Conservation (phyloP, 2,329 filamentous ascomycete genomes). For the Diaporthe humulicola region DNA sequence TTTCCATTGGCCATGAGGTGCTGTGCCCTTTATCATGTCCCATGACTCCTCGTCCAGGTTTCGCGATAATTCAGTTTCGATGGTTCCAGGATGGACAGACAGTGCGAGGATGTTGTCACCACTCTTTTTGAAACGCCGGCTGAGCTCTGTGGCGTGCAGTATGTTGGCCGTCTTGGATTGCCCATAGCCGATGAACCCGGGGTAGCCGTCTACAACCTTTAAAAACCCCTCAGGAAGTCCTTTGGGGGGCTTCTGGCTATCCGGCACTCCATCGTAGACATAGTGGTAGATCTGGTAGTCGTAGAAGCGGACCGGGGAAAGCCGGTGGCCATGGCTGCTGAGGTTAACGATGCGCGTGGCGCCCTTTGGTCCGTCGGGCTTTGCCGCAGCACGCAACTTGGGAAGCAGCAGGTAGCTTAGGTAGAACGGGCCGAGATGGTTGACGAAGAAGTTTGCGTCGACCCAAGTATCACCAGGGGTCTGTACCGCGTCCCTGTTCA, state of each 20-base stretch:
- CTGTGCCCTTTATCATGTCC: constrained; percentile 45
- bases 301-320: constrained; percentile 56
- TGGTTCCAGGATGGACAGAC: constrained; percentile 37
- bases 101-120: constrained; percentile 40
- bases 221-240: constrained; percentile 32
- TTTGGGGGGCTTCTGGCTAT: constrained; percentile 39
- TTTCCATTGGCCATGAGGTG: constrained; percentile 51
- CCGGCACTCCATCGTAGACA: constrained; percentile 51
- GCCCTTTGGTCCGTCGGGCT: constrained; percentile 38
- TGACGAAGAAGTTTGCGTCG: constrained; percentile 57
- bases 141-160: constrained; percentile 53
- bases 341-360: constrained; percentile 57
- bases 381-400: constrained; percentile 52
- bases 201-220: constrained; percentile 40
- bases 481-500: constrained; percentile 28
- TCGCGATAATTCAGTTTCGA: constrained; percentile 43
- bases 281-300: constrained; percentile 56
- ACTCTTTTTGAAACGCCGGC: constrained; percentile 47
- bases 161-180: constrained; percentile 64
- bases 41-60: constrained; percentile 44
- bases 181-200: constrained; percentile 57
- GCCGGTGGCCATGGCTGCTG: constrained; percentile 53
- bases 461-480: constrained; percentile 37
- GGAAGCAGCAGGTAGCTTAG: constrained; percentile 61
- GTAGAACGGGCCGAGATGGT: constrained; percentile 63